Percentiles rank a stretch among this genome's conserved stretches.
Conservation (phyloP, 75 land plant genomes). For the Sequoiadendron giganteum region DNA sequence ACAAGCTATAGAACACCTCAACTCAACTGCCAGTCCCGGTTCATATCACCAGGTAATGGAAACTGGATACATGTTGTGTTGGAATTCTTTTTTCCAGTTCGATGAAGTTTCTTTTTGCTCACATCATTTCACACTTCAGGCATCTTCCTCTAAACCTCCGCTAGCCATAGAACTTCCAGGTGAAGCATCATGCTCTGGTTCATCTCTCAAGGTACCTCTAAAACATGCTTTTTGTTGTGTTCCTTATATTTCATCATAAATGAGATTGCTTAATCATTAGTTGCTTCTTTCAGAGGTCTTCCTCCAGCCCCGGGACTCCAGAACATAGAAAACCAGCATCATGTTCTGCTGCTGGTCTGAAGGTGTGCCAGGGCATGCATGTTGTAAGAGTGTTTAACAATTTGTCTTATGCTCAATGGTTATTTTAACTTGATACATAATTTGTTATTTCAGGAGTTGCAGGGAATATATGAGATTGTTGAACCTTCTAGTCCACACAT, state of each 20-base stretch:
- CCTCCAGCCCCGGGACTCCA: neutral
- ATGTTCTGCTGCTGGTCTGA: slow-evolving; percentile 13
- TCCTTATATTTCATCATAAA: neutral
- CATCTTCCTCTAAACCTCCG: slow-evolving; percentile 5
- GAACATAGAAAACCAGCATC: neutral
- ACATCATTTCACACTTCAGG: slow-evolving; percentile 19
- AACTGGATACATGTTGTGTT: neutral
- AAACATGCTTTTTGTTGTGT: neutral
- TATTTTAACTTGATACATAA: neutral
- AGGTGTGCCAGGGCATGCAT: neutral
- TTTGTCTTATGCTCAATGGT: neutral
- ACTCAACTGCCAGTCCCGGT: neutral
- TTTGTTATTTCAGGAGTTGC: slow-evolving; percentile 4
- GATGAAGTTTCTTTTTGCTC: neutral
- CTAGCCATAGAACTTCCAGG: neutral
- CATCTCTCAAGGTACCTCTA: neutral
- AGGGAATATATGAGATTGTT: slow-evolving; percentile 7
- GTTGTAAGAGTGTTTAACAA: neutral
- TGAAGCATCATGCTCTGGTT: neutral
- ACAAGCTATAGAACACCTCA: neutral
- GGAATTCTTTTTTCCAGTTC: neutral
- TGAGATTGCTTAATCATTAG: neutral
- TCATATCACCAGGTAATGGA: neutral
- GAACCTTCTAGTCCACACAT: neutral
- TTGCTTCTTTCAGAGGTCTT: slow-evolving; percentile 10